Evolutionary conservation across 306 rosid genomes (phyloP), one percentile per base, ranked within the genome.

Genomic region (Prunus fruticosa): DNA sequence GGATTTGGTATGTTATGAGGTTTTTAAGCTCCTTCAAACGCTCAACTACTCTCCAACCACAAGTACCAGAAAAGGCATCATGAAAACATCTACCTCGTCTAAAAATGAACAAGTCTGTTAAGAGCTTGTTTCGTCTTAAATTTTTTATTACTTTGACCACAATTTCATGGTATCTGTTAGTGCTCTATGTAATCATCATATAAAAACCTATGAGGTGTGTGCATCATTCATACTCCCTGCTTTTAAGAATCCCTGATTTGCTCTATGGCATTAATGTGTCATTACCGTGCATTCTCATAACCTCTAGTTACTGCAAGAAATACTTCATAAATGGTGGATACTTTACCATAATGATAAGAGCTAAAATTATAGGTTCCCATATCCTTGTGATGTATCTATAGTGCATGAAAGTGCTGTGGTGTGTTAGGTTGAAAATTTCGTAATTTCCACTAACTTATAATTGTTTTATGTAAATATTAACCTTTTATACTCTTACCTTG

Each of bases 401-500:
- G 57, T 68, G 56, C 72, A 23, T 22, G 53, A 13, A 71, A 19
- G 16, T 30, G 13, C 46, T 71, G 25, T 56, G 56, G 66, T 18
- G 8, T 34, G 66, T 54, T 72, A 20, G 7, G 64, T n/a, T 1
- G 8, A 32, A 58, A 52, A 53, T 30, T 11, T 34, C n/a, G 60
- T 30, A 51, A 27, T 45, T n/a, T 47, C 23, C 60, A 47, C 47
- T 12, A 49, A 23, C 43, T 14, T 47, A 46, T 28, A 23, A 2
- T 61, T 71, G 47, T 34, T 34, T 54, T 25, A 32, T 8, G 22
- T 14, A 18, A 20, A 7, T 30, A 50, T 45, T 22, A 72, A 72
- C 41, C 25, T 41, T 7, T 57, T 57, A 41, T 41, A 57, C 61
- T 63, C 38, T 43, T 62, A 73, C 76, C 68, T 57, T 57, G 67